A percentile compares a stretch with the other conserved stretches of the same genome.
phyloP scores from a whole-genome alignment of 148 eudicot species.

The Camellia japonica region DNA sequence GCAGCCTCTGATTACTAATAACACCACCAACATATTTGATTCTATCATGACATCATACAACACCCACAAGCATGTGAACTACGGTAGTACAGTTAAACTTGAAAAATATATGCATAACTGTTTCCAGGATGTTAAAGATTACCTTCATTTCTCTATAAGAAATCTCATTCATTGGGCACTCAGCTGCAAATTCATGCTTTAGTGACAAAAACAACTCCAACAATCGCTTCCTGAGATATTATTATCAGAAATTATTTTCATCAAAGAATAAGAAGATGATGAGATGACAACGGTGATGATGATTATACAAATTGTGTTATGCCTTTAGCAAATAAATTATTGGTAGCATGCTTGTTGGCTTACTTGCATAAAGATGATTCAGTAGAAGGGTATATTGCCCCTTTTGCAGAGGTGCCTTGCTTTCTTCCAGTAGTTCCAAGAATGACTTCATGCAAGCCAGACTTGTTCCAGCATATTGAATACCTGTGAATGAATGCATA shows the following conservation, averaged over 20 bases:
- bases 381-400: slow-evolving; percentile 72
- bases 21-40: too few relatives aligned
- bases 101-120: neutral
- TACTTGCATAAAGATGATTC: slow-evolving; percentile 95
- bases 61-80: neutral
- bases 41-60: too few relatives aligned
- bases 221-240: slow-evolving; percentile 63
- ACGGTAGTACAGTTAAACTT: neutral
- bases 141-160: slow-evolving; percentile 82
- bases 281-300: neutral
- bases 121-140: slow-evolving; percentile 8
- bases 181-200: slow-evolving; percentile 27
- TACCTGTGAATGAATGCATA: slow-evolving; percentile 41
- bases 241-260: neutral
- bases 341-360: neutral
- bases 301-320: neutral
- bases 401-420: slow-evolving; percentile 95
- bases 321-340: neutral
- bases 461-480: slow-evolving; percentile 82
- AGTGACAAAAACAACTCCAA: slow-evolving; percentile 67
- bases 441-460: slow-evolving; percentile 78
- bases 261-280: neutral
- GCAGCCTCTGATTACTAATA: too few relatives aligned
- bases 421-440: slow-evolving; percentile 96
- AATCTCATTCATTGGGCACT: slow-evolving; percentile 17